These are phyloP conservation scores for Mucor piriformis DNA, from an alignment of 371 early-diverging fungal species.

Conservation along the genomic window DNA sequence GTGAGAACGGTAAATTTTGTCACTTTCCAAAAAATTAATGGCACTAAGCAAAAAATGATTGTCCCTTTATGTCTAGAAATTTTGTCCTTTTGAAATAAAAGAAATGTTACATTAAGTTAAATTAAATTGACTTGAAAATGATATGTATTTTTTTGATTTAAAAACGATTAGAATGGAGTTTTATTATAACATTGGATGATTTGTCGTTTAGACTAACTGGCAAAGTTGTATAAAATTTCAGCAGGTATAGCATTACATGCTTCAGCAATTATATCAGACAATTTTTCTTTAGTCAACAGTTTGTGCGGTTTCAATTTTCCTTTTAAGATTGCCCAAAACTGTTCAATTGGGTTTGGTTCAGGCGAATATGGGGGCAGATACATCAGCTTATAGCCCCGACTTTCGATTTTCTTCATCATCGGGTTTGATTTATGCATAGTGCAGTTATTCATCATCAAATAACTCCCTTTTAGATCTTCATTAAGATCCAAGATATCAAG, in stretches of 20 bases:
- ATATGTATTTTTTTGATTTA: too few species aligned
- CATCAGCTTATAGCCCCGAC: slow-evolving; percentile 12
- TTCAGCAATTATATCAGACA: slow-evolving; percentile 22
- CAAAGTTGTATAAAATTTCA: slow-evolving; percentile 5
- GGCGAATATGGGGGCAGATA: slow-evolving; percentile 19
- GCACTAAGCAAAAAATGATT: slow-evolving; percentile 2
- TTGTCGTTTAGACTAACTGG: slow-evolving; percentile 13
- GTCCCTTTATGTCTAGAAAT: too few species aligned
- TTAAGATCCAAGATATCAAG: slow-evolving; percentile 25
- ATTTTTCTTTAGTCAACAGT: slow-evolving; percentile 13
- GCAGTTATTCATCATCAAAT: slow-evolving; percentile 20
- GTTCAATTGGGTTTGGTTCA: slow-evolving; percentile 12
- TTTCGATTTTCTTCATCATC: slow-evolving; percentile 21
- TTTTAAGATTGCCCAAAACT: slow-evolving; percentile 14
- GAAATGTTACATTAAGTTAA: too few species aligned
- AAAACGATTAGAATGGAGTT: background rate
- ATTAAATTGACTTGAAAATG: too few species aligned
- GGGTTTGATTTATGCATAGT: slow-evolving; percentile 21
- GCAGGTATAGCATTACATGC: slow-evolving; percentile 20
- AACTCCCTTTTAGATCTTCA: slow-evolving; percentile 22
- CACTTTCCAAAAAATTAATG: slow-evolving; percentile 4
- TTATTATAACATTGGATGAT: slow-evolving; percentile 8
- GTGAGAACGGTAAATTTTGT: too few species aligned
- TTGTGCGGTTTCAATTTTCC: slow-evolving; percentile 5
- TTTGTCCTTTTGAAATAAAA: too few species aligned